phyloP scores from a whole-genome alignment of 257 asterid species.

The Misopates orontium region DNA sequence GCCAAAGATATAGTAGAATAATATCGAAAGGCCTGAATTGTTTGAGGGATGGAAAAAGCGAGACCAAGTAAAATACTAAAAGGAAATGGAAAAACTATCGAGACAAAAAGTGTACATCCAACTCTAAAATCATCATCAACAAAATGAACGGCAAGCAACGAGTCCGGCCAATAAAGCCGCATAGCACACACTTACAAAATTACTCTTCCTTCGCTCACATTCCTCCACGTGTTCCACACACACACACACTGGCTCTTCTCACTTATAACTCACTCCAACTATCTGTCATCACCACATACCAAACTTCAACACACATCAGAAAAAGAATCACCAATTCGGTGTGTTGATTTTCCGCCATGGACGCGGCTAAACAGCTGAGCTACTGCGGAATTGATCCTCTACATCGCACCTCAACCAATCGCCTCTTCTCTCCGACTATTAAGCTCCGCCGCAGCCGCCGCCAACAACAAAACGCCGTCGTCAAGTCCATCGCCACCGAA shows the following conservation, averaged over 20 bases:
- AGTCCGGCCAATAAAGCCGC: constrained; percentile 21
- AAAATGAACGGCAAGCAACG: constrained; percentile 34
- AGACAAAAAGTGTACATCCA: not conserved
- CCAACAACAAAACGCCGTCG: constrained; percentile 43
- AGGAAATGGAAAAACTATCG: not conserved
- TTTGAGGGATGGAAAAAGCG: constrained; percentile 24
- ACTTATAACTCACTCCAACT: constrained; percentile 14
- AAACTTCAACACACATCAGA: constrained; percentile 17
- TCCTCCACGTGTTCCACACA: constrained; percentile 54
- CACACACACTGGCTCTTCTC: not conserved
- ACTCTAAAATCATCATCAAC: not conserved
- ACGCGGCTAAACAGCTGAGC: constrained; percentile 85
- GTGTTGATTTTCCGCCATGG: constrained; percentile 50
- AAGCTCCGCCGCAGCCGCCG: constrained; percentile 24
- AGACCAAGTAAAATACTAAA: not conserved
- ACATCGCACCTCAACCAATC: constrained; percentile 34
- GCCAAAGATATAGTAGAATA: not conserved
- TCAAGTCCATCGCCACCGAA: constrained; percentile 82
- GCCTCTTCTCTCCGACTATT: constrained; percentile 25
- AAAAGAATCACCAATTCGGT: not conserved
- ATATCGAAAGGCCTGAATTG: too few species aligned
- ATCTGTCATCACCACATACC: constrained; percentile 8
- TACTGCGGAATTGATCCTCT: constrained; percentile 67
- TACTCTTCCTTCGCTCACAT: constrained; percentile 34
- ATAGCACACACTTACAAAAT: not conserved